Evolutionary conservation across 495 filamentous ascomycete species (phyloP).

Genomic region (Tirmania nivea): DNA sequence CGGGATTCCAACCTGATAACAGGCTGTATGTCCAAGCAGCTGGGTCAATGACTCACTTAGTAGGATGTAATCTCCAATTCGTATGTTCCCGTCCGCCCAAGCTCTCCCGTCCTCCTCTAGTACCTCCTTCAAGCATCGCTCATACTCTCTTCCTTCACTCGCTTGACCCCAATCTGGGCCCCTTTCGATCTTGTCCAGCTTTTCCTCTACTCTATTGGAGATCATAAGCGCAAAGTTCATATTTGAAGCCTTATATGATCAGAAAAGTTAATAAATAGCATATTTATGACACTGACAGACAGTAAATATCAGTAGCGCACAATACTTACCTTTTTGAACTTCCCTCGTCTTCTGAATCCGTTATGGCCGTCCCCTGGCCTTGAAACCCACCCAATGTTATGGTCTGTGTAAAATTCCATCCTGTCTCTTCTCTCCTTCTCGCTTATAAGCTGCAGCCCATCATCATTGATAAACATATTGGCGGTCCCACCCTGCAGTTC

Average conservation of each 20-base stretch:
- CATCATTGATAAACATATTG: slow-evolving; percentile 65
- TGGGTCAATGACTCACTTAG: slow-evolving; percentile 5
- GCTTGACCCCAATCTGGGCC: slow-evolving; percentile 39
- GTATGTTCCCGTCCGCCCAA: slow-evolving; percentile 62
- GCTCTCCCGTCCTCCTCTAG: slow-evolving; percentile 41
- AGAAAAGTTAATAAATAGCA: neutral
- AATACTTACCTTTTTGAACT: slow-evolving; percentile 21
- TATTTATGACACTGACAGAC: too few relatives aligned
- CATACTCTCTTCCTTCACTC: slow-evolving; percentile 36
- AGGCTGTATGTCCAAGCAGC: too few relatives aligned
- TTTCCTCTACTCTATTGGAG: slow-evolving; percentile 53
- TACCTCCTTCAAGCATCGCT: slow-evolving; percentile 36
- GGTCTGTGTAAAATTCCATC: slow-evolving; percentile 33
- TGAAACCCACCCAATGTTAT: slow-evolving; percentile 64
- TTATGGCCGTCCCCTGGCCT: slow-evolving; percentile 33
- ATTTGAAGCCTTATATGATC: slow-evolving; percentile 36
- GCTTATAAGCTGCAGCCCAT: slow-evolving; percentile 45
- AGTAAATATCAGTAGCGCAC: too few relatives aligned
- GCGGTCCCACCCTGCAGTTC: slow-evolving; percentile 61
- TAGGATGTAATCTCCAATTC: slow-evolving; percentile 61
- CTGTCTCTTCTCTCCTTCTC: slow-evolving; percentile 21
- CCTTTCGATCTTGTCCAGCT: slow-evolving; percentile 33
- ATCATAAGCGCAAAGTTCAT: slow-evolving; percentile 68
- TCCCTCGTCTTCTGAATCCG: slow-evolving; percentile 39
- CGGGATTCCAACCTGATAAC: too few relatives aligned